Evolutionary conservation across 371 early-diverging fungal genomes (phyloP), one percentile per base, ranked within the genome.

Genomic region (Mucor sp.): DNA sequence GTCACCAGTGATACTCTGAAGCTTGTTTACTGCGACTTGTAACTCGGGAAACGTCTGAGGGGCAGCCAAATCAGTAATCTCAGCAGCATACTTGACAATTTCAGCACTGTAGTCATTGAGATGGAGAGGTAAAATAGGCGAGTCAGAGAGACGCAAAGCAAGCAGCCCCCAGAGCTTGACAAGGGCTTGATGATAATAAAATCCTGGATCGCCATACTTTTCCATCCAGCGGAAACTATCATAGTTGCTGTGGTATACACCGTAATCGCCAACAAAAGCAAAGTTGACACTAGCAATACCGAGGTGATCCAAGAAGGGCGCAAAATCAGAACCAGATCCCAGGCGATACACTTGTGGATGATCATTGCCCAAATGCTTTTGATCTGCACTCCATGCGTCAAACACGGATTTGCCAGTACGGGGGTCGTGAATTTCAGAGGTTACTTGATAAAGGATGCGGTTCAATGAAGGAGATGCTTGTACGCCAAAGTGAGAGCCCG

Each of bases 241-340:
- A 72, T 90, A 90, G 67, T 81, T 85, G 60, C 88, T 88, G 69
- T 91, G 91, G 50, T 88, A 89, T 0, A 88, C 81, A 39, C 91
- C 90, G 58, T 82, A 77, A 32, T 77, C 74, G 6, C 84, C 85
- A 1, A 28, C 33, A 67, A 91, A 90, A 19, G 72, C 68, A 32
- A 91, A 37, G 66, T 83, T 77, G 6, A 89, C 48, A 41, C 85
- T 76, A 14, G 88, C 76, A 50, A 90, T 78, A n/a, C 91, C 91
- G 8, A 85, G 75, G 60, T 89, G 85, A 19, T 87, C 85, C 65
- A 87, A 68, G 63, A 91, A 91, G 4, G 83, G 78, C 1, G 79
- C 74, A 65, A 79, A 87, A 58, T 88, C 91, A 56, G 88, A 85
- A 23, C 88, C 87, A n/a, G 83, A 79, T 0, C 88, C 90, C 11